Evolutionary conservation across 805 yeast genomes (phyloP).

Genomic region (Kurtzmaniella cleridarum): DNA sequence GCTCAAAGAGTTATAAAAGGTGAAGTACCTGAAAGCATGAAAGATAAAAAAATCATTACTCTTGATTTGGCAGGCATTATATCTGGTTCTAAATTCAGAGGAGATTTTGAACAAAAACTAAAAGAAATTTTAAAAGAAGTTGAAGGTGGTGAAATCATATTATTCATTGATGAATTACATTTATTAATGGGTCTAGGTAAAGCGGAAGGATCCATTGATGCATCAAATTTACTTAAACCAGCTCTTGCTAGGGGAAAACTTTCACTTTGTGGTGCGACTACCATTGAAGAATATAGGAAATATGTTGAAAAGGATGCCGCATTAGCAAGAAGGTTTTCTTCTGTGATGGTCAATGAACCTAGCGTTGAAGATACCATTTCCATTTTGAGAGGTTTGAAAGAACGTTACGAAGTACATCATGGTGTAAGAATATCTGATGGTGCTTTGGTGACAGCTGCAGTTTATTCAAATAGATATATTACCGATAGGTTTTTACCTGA

Average conservation of each 20-base stretch:
- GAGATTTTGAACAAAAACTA: constrained; percentile 91
- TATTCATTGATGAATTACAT: constrained; percentile 90
- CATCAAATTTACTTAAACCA: constrained; percentile 88
- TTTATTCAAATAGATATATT: constrained; percentile 82
- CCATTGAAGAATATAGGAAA: constrained; percentile 86
- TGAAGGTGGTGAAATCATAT: constrained; percentile 70
- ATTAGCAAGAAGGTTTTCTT: constrained; percentile 87
- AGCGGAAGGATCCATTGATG: constrained; percentile 93
- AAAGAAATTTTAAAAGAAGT: constrained; percentile 79
- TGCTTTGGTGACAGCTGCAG: constrained; percentile 91
- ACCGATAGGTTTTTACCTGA: constrained; percentile 91
- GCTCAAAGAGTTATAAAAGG: constrained; percentile 90
- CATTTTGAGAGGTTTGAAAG: constrained; percentile 88
- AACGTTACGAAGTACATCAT: constrained; percentile 92
- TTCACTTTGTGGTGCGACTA: constrained; percentile 95
- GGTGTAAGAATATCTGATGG: constrained; percentile 93
- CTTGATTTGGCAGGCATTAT: constrained; percentile 85
- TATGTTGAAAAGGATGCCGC: constrained; percentile 97
- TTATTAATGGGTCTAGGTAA: constrained; percentile 86
- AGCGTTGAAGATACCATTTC: constrained; percentile 86
- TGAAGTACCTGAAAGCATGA: constrained; percentile 93
- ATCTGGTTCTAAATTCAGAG: constrained; percentile 93
- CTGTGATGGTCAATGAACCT: constrained; percentile 83
- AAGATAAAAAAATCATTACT: constrained; percentile 76
- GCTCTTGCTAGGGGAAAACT: constrained; percentile 88